Evolutionary conservation across 768 basidiomycete species (phyloP).

Genomic region (Collybiopsis confluens): DNA sequence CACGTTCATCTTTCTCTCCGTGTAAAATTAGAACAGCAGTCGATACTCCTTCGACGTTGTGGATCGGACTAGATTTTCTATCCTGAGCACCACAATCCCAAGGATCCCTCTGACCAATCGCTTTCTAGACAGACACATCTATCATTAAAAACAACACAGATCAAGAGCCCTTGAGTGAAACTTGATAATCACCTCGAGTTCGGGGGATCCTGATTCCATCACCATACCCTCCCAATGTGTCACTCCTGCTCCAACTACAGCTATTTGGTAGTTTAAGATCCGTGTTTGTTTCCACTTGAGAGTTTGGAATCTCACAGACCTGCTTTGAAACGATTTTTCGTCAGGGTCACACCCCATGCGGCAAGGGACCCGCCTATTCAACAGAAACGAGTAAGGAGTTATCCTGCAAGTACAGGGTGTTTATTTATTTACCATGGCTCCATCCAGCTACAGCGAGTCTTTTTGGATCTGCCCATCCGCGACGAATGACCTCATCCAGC

Average conservation of each 20-base stretch:
- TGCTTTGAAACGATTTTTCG: constrained; percentile 30
- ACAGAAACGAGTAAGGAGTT: neutral
- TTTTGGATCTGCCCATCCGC: constrained; percentile 27
- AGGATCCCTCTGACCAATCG: constrained; percentile 26
- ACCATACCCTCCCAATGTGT: constrained; percentile 35
- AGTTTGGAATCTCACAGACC: neutral
- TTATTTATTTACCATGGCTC: constrained; percentile 29
- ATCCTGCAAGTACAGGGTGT: neutral
- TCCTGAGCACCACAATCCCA: constrained; percentile 21
- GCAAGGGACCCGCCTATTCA: constrained; percentile 27
- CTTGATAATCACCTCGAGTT: constrained; percentile 24
- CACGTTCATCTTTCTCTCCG: constrained; percentile 50
- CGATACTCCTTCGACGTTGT: constrained; percentile 32
- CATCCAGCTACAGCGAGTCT: constrained; percentile 30
- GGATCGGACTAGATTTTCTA: constrained; percentile 24
- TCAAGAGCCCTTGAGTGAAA: too few relatives aligned
- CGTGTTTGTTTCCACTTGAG: too few relatives aligned
- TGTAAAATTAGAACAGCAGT: constrained; percentile 46
- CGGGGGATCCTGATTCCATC: constrained; percentile 29
- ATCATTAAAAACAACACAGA: neutral
- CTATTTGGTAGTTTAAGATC: constrained; percentile 2
- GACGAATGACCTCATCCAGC: constrained; percentile 28
- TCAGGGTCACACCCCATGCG: constrained; percentile 32
- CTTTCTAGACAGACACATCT: constrained; percentile 16
- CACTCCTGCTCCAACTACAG: constrained; percentile 30